Evolutionary conservation across 129 eudicot species (phyloP), one percentile per base, ranked within the genome.

Genomic region (Ambrosia artemisiifolia): DNA sequence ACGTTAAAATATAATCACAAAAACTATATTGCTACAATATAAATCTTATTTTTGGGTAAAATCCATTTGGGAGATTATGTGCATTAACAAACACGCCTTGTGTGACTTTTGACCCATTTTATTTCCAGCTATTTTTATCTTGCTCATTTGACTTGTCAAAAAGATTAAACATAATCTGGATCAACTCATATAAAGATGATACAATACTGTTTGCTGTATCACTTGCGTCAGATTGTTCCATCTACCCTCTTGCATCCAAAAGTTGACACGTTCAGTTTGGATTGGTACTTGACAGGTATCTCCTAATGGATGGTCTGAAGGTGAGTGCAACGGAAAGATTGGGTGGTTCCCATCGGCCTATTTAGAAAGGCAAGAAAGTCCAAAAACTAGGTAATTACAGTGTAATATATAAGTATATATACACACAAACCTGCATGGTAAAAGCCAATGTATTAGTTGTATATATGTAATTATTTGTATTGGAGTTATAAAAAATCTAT

Each of bases 281-380:
- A 2, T 53, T 65, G 72, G 59, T 70, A 36, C 13, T 24, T 34
- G 43, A 76, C 46, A 92, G 98, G 96, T 83, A 64, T 78, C 85
- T 66, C 75, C 93, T 36, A 84, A 83, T 78, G 98, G 98, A 68
- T 92, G 98, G 96, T 89, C 96, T 11, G 94, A 92, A 87, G 98
- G 96, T 8, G 93, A 92, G 86, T 83, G 92, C 82, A 85, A 75
- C 30, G 95, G 96, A 3, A 78, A 85, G 59, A 78, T 85, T 12
- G 98, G 98, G 34, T 92, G 98, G 98, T 92, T 92, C 76, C 98
- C 98, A 13, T 92, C 98, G 0, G 96, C 98, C 11, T 92, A 87
- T 72, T 78, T 89, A 18, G 89, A 85, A 82, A 89, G 76, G 68
- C 77, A 49, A 73, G 92, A 87, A 11, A 43, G 40, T 8, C 20